phyloP scores from a whole-genome alignment of 331 rosid species.

The Saraca asoca region DNA sequence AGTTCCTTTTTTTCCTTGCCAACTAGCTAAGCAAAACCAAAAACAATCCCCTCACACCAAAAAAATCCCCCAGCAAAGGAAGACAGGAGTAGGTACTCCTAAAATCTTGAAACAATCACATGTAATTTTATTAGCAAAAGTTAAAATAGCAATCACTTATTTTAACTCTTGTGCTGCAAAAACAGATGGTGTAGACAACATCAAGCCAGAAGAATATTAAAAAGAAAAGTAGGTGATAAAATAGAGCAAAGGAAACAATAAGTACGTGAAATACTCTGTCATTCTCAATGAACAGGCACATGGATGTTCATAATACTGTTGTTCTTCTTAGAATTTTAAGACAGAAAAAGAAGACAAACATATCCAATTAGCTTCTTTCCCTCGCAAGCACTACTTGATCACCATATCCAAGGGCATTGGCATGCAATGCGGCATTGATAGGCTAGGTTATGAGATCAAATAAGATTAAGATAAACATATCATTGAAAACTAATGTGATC shows the following conservation, averaged over 20 bases:
- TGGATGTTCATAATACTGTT: neutral
- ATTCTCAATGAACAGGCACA: neutral
- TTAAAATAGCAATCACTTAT: neutral
- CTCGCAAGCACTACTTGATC: neutral
- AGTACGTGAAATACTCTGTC: neutral
- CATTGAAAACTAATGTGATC: no score
- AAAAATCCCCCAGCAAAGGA: no score
- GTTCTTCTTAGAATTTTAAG: neutral
- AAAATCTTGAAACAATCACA: no score
- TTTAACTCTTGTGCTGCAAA: neutral
- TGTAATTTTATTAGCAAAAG: no score
- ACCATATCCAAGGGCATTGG: conserved; percentile 10
- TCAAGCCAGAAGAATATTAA: neutral
- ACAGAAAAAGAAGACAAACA: neutral
- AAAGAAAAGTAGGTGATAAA: neutral
- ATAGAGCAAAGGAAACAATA: neutral
- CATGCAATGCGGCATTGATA: conserved; percentile 14
- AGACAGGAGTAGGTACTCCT: no score
- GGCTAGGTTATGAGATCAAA: conserved; percentile 28
- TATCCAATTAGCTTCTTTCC: neutral
- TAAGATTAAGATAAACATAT: conserved; percentile 13
- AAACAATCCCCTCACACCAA: neutral
- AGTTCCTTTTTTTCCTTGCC: conserved; percentile 3
- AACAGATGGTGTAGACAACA: neutral
- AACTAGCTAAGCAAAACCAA: neutral